phyloP scores from a whole-genome alignment of 192 early-diverging fungal species.

The Coemansia sp. region DNA sequence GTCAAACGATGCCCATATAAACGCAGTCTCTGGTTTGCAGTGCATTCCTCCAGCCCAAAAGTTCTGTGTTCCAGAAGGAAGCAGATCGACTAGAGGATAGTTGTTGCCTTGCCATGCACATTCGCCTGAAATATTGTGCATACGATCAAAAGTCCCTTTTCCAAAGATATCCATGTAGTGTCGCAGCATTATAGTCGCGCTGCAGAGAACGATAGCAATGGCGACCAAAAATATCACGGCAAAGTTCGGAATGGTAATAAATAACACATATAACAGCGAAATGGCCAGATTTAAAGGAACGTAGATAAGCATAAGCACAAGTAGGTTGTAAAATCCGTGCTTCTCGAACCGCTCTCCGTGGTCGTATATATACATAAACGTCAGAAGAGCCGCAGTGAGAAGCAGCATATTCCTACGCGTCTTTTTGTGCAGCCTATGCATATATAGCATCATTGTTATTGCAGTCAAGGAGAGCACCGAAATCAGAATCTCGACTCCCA shows the following conservation, averaged over 20 bases:
- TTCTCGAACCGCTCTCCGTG: constrained; percentile 59
- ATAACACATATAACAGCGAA: constrained; percentile 41
- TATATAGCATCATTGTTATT: constrained; percentile 47
- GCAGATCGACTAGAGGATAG: constrained; percentile 53
- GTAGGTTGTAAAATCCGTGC: constrained; percentile 62
- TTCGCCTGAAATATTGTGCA: constrained; percentile 30
- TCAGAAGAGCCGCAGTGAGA: constrained; percentile 10
- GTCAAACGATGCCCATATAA: constrained; percentile 46
- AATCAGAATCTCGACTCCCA: constrained; percentile 53
- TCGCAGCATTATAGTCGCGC: constrained; percentile 21
- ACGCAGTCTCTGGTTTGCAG: constrained; percentile 23
- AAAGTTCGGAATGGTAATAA: constrained; percentile 35
- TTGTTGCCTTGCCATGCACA: constrained; percentile 57
- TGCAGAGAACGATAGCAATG: constrained; percentile 9
- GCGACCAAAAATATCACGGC: constrained; percentile 26
- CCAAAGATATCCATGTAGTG: constrained; percentile 56
- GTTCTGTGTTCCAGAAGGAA: constrained; percentile 57
- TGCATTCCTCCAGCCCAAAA: constrained; percentile 58
- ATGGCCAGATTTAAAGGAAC: constrained; percentile 55
- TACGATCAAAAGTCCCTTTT: constrained; percentile 13
- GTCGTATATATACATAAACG: constrained; percentile 53
- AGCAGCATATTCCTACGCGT: constrained; percentile 23
- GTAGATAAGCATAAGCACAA: constrained; percentile 56
- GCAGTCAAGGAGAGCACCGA: constrained; percentile 52
- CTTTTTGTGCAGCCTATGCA: constrained; percentile 30